phyloP scores from a whole-genome alignment of 2,329 filamentous ascomycete genomes.

The Davidsoniella virescens region DNA sequence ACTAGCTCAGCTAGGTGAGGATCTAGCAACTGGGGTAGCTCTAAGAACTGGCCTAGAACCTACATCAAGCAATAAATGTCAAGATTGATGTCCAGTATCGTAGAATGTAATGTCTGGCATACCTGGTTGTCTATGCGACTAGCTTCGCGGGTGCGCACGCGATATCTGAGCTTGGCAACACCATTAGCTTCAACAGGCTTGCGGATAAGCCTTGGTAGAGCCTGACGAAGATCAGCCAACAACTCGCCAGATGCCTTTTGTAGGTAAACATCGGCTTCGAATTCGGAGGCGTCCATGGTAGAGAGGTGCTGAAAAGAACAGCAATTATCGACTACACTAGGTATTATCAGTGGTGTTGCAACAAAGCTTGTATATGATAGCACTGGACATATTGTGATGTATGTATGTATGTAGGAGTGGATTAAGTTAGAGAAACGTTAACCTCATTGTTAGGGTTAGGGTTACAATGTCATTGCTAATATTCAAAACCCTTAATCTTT shows the following conservation, averaged over 20 bases:
- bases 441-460: too few species aligned
- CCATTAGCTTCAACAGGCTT: constrained; percentile 30
- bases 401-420: too few species aligned
- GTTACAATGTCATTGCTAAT: too few species aligned
- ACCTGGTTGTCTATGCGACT: constrained; percentile 32
- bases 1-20: constrained; percentile 63
- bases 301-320: not conserved
- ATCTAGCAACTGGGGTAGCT: constrained; percentile 86
- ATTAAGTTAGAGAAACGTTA: too few species aligned
- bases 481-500: too few species aligned
- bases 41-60: constrained; percentile 77
- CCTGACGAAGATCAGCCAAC: constrained; percentile 36
- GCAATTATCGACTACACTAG: not conserved
- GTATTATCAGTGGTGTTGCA: too few species aligned
- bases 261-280: constrained; percentile 45
- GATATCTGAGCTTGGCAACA: constrained; percentile 26
- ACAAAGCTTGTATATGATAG: too few species aligned
- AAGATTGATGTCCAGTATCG: constrained; percentile 12
- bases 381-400: too few species aligned
- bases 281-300: constrained; percentile 43
- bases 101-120: constrained; percentile 13
- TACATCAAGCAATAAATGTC: constrained; percentile 15
- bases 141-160: constrained; percentile 34
- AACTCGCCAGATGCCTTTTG: constrained; percentile 44
- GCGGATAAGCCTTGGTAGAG: constrained; percentile 35